A percentile compares a stretch with the other conserved stretches of the same genome.
These are phyloP conservation scores for Aethionema arabicum DNA, from an alignment of 345 rosid species.

Conservation along the genomic window DNA sequence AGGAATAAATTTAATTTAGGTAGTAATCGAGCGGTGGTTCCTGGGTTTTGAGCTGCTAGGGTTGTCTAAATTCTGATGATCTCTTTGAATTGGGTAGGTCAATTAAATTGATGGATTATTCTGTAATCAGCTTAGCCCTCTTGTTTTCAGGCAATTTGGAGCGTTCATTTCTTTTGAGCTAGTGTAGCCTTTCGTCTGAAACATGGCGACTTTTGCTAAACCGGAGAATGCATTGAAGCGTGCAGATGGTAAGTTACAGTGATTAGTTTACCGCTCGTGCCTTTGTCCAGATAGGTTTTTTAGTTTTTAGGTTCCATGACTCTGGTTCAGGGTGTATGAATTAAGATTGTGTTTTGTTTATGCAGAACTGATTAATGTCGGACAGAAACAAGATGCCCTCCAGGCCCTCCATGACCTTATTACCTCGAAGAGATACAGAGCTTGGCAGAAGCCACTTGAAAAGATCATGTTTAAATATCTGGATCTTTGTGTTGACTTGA, in stretches of 20 bases:
- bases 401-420: conserved; percentile 90
- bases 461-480: conserved; percentile 94
- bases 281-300: too few species aligned
- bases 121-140: neutral
- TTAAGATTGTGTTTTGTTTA: conserved; percentile 13
- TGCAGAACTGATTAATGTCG: conserved; percentile 92
- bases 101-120: conserved; percentile 2
- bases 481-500: conserved; percentile 94
- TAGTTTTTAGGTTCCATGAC: neutral
- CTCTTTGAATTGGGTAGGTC: neutral
- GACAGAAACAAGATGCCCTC: conserved; percentile 96
- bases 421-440: conserved; percentile 86
- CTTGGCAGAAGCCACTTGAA: conserved; percentile 94
- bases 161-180: conserved; percentile 8
- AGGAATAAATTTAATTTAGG: neutral
- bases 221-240: conserved; percentile 92
- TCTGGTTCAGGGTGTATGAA: conserved; percentile 6
- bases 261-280: neutral
- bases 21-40: neutral
- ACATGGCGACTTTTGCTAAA: conserved; percentile 75
- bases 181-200: conserved; percentile 25
- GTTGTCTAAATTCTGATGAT: neutral
- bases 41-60: neutral
- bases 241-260: conserved; percentile 67
- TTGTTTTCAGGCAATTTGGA: conserved; percentile 27